Base-by-base conservation (phyloP, 805 yeast species). In the Cyberlindnera xylosilytica region DNA sequence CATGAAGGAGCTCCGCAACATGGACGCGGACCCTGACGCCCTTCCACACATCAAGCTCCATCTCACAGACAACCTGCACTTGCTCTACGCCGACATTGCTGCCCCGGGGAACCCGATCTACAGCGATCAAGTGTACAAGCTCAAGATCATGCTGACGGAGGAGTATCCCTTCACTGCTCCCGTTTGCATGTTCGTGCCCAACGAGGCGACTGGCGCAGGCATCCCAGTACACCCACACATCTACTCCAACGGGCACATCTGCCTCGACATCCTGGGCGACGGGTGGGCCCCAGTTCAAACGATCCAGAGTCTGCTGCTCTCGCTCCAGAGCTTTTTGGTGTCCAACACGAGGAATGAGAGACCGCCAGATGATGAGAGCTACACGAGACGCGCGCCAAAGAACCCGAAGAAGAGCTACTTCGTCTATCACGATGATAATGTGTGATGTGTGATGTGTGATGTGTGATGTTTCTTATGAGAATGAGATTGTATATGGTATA, bases 201-300 rank as follows among this genome's bases (percentile, higher is more conserved):
- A 56, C 2, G 32, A 17, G 2, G 46, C 44, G 2, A 37, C 38
- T 2, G 43, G 31, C 13, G 31, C 42, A 10, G 50, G 56, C 23
- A 72, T 83, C 4, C 91, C 91, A 1, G 52, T 81, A 3, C 89
- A 83, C 54, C 91, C 91, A 0, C 91, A 83, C 54, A 69, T 83
- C 3, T 83, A 83, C 54, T 73, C 83, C 24, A 84, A 84, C 53
- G 91, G 90, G 1, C 90, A 84, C 53, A 83, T 83, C n/a, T 83
- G 91, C 56, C 63, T 83, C 17, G 78, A 83, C 53, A 62, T 84
- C 2, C 61, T 83, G 28, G 87, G 84, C 3, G 71, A 56, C 1
- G 51, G 51, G 7, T 57, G 62, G 61, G 47, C 61, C 1, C 62
- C 61, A 2, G 47, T 52, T 1, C 62, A 58, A 16, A 48, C 54